Conservation (phyloP, 768 basidiomycete species). For the Ephemerocybe angulata region DNA sequence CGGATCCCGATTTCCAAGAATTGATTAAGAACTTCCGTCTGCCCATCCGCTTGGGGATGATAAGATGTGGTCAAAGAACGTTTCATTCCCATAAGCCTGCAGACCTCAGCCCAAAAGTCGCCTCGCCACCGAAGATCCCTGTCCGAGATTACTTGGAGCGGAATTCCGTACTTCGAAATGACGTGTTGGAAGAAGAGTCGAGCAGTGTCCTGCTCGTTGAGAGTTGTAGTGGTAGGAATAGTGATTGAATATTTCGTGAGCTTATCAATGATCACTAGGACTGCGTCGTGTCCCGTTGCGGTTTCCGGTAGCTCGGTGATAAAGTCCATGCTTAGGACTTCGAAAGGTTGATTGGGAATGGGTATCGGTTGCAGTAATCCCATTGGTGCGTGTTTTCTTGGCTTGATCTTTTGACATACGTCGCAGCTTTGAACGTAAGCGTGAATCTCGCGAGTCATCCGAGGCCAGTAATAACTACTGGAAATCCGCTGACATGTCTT, state of each 20-base stretch:
- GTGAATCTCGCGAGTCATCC: slow-evolving; percentile 24
- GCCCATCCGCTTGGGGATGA: slow-evolving; percentile 35
- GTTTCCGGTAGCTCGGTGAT: slow-evolving; percentile 28
- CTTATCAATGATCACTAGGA: slow-evolving; percentile 34
- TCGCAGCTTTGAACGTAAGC: slow-evolving; percentile 21
- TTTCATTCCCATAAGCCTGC: slow-evolving; percentile 22
- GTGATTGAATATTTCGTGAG: slow-evolving; percentile 39
- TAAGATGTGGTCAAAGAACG: slow-evolving; percentile 23
- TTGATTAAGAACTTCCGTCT: slow-evolving; percentile 33
- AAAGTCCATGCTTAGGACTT: slow-evolving; percentile 32
- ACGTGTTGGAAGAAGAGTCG: slow-evolving; percentile 27
- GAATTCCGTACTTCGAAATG: slow-evolving; percentile 21
- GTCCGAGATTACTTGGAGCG: slow-evolving; percentile 26
- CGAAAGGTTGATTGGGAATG: slow-evolving; percentile 30
- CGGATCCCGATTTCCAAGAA: too few relatives aligned
- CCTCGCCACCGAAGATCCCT: slow-evolving; percentile 23
- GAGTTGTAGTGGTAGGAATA: slow-evolving; percentile 26
- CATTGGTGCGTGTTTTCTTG: slow-evolving; percentile 29
- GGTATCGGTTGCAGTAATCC: slow-evolving; percentile 32
- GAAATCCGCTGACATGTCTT: slow-evolving; percentile 22
- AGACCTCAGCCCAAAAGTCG: slow-evolving; percentile 26
- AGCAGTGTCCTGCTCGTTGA: slow-evolving; percentile 25
- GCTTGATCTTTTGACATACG: too few relatives aligned
- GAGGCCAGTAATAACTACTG: slow-evolving; percentile 27
- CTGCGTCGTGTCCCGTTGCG: slow-evolving; percentile 24